Evolutionary conservation across 192 early-diverging fungal genomes (phyloP), one percentile per base, ranked within the genome.

Genomic region (Gamsiella multidivaricata): DNA sequence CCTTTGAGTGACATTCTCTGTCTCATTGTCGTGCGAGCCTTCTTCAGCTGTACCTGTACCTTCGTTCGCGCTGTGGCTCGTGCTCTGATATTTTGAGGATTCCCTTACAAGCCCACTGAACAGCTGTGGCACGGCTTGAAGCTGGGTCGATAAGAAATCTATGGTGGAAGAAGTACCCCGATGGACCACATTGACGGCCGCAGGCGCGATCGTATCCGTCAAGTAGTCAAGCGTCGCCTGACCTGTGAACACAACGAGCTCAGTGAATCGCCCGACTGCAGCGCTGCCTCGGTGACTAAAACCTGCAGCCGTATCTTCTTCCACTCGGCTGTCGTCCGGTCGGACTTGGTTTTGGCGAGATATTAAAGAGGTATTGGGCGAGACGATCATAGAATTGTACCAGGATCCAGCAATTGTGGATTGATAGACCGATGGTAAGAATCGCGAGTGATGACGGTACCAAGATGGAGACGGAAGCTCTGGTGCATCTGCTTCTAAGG

Each of bases 151-250:
- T 14, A 70, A n/a, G 32, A 43, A 42, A 8, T 41, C 50, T 11
- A 52, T 42, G n/a, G 57, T 62, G 10, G 59, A 54, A 26, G 29
- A 33, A 1, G 57, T 57, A 6, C 67, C 28, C n/a, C 50, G 47
- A 6, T 60, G 50, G 6, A 59, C 68, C 17, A 70, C 12, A 5
- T 47, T 33, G 29, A 70, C 14, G 1, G 68, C 54, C 18, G 42
- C 15, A 5, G 57, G 52, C 1, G 47, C 68, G 10, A 70, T 43
- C 0, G 50, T 54, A 8, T 46, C 52, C 0, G 41, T 47, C 20
- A 70, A 31, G 37, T 52, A 70, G n/a, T n/a, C 58, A 12, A 70
- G 41, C 22, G 68, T 53, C 11, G 59, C 68, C 29, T 46, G 41
- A 9, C 68, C 43, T 11, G 68, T 61, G 1, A 59, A 41, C 37